Percentiles rank a stretch among this genome's conserved stretches.
Evolutionary conservation across 78 protist species (phyloP).

Genomic region (Dictyostelium intermedium): DNA sequence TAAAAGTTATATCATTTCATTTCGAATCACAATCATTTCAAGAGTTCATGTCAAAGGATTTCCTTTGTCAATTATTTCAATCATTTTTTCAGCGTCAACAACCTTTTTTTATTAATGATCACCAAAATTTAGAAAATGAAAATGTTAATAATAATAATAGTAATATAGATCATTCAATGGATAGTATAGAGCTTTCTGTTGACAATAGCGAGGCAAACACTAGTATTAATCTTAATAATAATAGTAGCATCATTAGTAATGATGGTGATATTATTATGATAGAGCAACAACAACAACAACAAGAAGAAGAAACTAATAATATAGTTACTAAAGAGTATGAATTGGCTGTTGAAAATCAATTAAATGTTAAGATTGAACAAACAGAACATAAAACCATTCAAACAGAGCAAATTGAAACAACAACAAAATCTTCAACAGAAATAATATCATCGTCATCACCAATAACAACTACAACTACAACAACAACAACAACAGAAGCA

Average conservation of each 20-base stretch:
- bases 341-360: background rate
- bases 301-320: background rate
- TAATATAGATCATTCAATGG: background rate
- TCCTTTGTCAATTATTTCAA: slow-evolving; percentile 7
- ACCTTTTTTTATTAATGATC: background rate
- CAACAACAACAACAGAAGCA: background rate
- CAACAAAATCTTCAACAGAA: background rate
- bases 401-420: background rate
- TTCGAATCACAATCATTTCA: slow-evolving; percentile 25
- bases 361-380: background rate
- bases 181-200: background rate
- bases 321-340: background rate
- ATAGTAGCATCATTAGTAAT: background rate
- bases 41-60: slow-evolving; percentile 26
- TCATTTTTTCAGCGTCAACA: slow-evolving; percentile 14
- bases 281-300: background rate
- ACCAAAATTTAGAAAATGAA: background rate
- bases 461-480: background rate
- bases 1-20: slow-evolving; percentile 42
- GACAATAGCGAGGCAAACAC: background rate
- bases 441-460: background rate
- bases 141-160: background rate
- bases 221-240: background rate
- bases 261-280: background rate
- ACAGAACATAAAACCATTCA: background rate